Evolutionary conservation across 805 yeast species (phyloP).

Genomic region (Spathaspora arborariae): DNA sequence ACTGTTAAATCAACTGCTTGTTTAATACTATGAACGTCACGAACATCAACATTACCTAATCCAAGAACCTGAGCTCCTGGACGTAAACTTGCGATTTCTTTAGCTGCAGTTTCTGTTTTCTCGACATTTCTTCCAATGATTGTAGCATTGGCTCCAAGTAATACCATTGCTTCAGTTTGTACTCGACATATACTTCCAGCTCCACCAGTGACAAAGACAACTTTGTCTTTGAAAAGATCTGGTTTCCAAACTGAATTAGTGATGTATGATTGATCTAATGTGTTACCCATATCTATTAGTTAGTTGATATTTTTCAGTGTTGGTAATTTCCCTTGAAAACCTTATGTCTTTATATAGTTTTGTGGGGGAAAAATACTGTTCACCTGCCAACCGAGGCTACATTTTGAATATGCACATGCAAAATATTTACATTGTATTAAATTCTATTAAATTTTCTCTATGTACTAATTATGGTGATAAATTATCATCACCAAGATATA

Average conservation of each 20-base stretch:
- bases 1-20: constrained; percentile 68
- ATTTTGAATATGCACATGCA: neutral
- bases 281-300: constrained; percentile 8
- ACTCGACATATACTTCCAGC: constrained; percentile 94
- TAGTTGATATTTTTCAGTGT: neutral
- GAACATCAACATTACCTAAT: constrained; percentile 71
- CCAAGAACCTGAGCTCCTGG: constrained; percentile 67
- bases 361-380: neutral
- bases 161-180: constrained; percentile 79
- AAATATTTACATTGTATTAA: neutral
- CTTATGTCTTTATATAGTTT: too few species aligned
- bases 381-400: neutral
- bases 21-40: constrained; percentile 57
- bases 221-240: constrained; percentile 75
- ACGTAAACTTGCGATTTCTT: constrained; percentile 56
- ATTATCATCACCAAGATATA: constrained; percentile 5
- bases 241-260: constrained; percentile 43
- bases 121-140: constrained; percentile 74
- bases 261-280: constrained; percentile 31
- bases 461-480: neutral
- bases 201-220: constrained; percentile 90
- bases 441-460: neutral
- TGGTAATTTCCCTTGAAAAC: too few species aligned
- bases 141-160: constrained; percentile 83
- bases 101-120: constrained; percentile 66